Evolutionary conservation across 768 basidiomycete species (phyloP).

Genomic region (Termitomyces heimii): DNA sequence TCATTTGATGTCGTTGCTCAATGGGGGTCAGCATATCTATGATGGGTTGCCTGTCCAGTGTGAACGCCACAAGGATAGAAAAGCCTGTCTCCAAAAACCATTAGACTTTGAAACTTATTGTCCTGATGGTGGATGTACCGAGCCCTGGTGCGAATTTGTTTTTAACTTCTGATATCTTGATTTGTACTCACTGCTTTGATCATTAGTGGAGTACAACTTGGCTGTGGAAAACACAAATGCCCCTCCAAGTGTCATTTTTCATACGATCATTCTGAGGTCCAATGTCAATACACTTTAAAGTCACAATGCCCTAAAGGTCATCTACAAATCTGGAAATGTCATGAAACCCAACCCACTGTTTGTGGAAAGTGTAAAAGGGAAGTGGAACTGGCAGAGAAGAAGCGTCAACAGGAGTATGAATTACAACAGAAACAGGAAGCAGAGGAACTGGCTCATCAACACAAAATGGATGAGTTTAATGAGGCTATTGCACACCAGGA

Average conservation of each 20-base stretch:
- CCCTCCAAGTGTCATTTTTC: background rate
- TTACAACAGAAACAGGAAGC: background rate
- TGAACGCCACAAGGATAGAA: background rate
- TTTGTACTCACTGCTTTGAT: background rate
- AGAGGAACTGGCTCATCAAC: background rate
- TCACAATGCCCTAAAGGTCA: background rate
- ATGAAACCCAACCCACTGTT: background rate
- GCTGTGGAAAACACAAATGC: background rate
- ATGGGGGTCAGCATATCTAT: background rate
- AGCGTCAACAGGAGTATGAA: background rate
- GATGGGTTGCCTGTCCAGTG: background rate
- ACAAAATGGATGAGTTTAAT: background rate
- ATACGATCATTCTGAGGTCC: background rate
- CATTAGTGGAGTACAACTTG: background rate
- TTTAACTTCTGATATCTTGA: background rate
- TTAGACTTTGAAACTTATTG: background rate
- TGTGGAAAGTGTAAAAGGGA: background rate
- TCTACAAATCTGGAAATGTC: background rate
- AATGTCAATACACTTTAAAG: background rate
- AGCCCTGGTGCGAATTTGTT: background rate
- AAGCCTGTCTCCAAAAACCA: background rate
- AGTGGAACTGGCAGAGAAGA: background rate
- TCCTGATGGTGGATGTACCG: conserved; percentile 1
- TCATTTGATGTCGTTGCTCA: background rate
- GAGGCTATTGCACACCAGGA: background rate